Evolutionary conservation across 306 rosid species (phyloP).

Genomic region (Urtica urens): DNA sequence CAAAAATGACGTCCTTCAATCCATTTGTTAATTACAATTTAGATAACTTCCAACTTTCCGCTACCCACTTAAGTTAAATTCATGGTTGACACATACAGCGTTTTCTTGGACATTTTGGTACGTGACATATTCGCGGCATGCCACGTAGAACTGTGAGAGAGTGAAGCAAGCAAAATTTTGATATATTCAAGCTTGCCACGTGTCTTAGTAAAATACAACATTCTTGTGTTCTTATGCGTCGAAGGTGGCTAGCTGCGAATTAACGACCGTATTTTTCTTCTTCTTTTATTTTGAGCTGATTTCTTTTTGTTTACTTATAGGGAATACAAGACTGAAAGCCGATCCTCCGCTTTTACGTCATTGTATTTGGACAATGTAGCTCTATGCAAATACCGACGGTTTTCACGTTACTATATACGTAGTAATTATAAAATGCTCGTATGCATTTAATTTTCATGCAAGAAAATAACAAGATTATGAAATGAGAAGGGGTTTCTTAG

Average conservation of each 20-base stretch:
- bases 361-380: too few relatives aligned
- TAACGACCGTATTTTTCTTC: too few relatives aligned
- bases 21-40: too few relatives aligned
- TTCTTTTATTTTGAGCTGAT: too few relatives aligned
- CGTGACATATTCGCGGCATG: neutral
- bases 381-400: too few relatives aligned
- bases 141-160: neutral
- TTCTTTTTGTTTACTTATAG: too few relatives aligned
- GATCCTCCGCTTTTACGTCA: too few relatives aligned
- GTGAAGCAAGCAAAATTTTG: neutral
- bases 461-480: neutral
- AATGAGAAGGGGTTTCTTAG: conserved; percentile 1
- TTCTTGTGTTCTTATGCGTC: too few relatives aligned
- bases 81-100: conserved; percentile 8
- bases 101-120: neutral
- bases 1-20: neutral
- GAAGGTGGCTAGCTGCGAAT: neutral
- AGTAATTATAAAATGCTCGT: neutral
- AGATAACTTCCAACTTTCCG: neutral
- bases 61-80: neutral
- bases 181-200: neutral
- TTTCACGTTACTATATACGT: too few relatives aligned
- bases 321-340: too few relatives aligned
- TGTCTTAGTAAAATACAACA: neutral
- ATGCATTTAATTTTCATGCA: neutral